phyloP scores from a whole-genome alignment of 2,329 filamentous ascomycete genomes.

The Apiospora arundinis region DNA sequence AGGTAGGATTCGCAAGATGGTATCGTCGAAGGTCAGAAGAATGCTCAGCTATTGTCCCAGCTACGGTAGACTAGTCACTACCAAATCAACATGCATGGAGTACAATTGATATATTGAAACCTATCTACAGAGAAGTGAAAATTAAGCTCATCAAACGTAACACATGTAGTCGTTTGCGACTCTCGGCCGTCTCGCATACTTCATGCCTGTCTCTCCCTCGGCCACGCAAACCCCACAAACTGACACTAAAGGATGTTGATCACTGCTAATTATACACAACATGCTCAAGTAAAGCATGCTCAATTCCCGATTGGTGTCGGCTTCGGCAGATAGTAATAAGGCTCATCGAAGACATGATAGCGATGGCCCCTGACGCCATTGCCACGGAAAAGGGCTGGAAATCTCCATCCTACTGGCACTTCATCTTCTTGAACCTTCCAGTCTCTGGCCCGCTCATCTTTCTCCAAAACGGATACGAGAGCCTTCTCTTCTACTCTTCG shows the following conservation, averaged over 20 bases:
- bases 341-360: constrained; percentile 96
- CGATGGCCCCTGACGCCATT: constrained; percentile 85
- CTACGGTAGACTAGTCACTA: not conserved
- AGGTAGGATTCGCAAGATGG: not conserved
- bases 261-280: not conserved
- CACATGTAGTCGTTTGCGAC: not conserved
- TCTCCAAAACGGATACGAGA: constrained; percentile 46
- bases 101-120: not conserved
- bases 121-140: not conserved
- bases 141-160: not conserved
- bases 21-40: not conserved
- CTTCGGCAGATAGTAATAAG: constrained; percentile 65
- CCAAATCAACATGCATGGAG: not conserved
- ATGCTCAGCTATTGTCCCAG: not conserved
- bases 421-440: constrained; percentile 70
- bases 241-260: not conserved
- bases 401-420: constrained; percentile 78
- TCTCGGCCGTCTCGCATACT: constrained; percentile 3
- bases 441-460: constrained; percentile 59
- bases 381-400: constrained; percentile 84
- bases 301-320: too few relatives aligned
- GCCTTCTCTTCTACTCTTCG: constrained; percentile 64
- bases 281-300: not conserved
- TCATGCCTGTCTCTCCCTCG: not conserved
- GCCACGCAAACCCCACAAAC: not conserved